Base-by-base conservation (phyloP, 1,284 basidiomycete genomes). In the Ceratobasidium sp. region DNA sequence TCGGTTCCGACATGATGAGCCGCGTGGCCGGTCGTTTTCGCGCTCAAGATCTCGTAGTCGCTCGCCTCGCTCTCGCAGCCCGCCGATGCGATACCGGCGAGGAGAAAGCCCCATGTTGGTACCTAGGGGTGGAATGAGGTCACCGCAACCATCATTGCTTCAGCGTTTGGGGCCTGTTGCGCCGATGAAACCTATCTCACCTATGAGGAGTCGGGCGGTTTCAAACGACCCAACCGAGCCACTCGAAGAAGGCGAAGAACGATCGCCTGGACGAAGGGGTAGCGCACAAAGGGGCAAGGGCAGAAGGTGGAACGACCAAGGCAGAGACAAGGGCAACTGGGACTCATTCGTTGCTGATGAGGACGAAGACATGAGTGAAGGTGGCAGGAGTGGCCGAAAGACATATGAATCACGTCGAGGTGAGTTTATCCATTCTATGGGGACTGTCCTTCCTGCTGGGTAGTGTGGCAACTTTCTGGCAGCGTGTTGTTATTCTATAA, bases 161-260 rank as follows among this genome's bases (percentile, higher is more conserved):
- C 60, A 64, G 47, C 60, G 60, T 15, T 20, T 64, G 15, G 60
- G 60, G 13, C 60, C 60, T 1, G 60, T 64, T 47, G 60, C 60
- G 20, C 49, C 60, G 22, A 64, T 60, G 57, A 60, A 43, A 29
- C 57, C 27, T 12, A 25, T 49, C 7, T 64, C 60, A 7, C 60
- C 60, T 17, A 34, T 47, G 15, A 64, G 47, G 40, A 52, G 43
- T 29, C 20, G 45, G 34, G 25, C 60, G 25, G 57, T 60, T 47
- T 52, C 60, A 25, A 45, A 47, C 10, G 60, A 52, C 20, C 43
- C 34, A 40, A 64, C 45, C 5, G 60, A 64, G 49, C 60, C 60
- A 12, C 60, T 64, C 13, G 60, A 64, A 34, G 60, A 64, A 38
- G 60, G 60, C 13, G 60, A 64, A 64, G 60, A 64, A 52, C 60